A percentile compares a stretch with the other conserved stretches of the same genome.
These are phyloP conservation scores for Nakazawaea anatomiae DNA, from an alignment of 805 yeast species.

Conservation along the genomic window DNA sequence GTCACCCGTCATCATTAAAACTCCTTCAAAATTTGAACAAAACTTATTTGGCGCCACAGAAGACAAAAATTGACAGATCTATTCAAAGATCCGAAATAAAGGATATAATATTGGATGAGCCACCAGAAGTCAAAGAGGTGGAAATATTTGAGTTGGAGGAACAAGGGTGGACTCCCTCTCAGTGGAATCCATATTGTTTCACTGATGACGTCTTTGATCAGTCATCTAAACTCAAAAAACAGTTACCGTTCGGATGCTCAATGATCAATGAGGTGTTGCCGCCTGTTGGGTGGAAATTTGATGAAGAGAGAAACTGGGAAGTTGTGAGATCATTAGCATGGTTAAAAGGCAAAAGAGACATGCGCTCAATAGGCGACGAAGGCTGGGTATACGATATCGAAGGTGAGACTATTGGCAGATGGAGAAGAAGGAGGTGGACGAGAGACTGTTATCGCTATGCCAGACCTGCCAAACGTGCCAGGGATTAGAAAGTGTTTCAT, in stretches of 20 bases:
- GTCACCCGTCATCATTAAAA: constrained; percentile 55
- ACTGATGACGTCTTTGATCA: constrained; percentile 51
- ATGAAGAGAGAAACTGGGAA: constrained; percentile 54
- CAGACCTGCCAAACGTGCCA: constrained; percentile 28
- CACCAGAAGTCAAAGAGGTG: constrained; percentile 54
- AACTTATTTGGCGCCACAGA: constrained; percentile 13
- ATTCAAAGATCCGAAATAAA: constrained; percentile 31
- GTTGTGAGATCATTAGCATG: constrained; percentile 49
- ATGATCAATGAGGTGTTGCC: constrained; percentile 51
- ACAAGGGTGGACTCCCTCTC: constrained; percentile 51
- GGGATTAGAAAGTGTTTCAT: constrained; percentile 6
- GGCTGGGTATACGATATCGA: constrained; percentile 48
- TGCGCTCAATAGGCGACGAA: constrained; percentile 25
- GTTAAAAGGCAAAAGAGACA: constrained; percentile 40
- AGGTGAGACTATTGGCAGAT: constrained; percentile 16
- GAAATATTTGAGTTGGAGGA: constrained; percentile 75
- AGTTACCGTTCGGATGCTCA: constrained; percentile 61
- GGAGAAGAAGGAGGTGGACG: constrained; percentile 51
- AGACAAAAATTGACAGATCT: constrained; percentile 23
- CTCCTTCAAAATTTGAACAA: constrained; percentile 14
- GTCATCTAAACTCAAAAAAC: constrained; percentile 36
- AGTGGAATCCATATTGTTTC: constrained; percentile 58
- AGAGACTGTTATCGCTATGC: constrained; percentile 47
- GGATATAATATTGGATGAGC: constrained; percentile 65
- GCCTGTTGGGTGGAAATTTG: constrained; percentile 68